These are phyloP conservation scores for Aspergillus sp. DNA, from an alignment of 2,329 filamentous ascomycete species.

Conservation along the genomic window DNA sequence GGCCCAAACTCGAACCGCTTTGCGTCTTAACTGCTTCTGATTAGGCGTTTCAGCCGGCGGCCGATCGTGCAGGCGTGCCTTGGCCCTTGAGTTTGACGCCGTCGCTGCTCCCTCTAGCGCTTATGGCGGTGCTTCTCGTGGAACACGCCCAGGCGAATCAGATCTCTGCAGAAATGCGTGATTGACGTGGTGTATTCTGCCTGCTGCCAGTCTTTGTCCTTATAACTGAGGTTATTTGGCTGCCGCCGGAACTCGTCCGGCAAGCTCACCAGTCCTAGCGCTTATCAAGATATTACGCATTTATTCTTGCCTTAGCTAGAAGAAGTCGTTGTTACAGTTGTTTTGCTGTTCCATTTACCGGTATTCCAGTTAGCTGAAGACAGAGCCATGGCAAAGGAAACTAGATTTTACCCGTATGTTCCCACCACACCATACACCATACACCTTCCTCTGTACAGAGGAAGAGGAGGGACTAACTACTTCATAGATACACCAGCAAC, in stretches of 20 bases:
- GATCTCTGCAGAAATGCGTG: neutral
- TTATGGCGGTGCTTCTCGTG: neutral
- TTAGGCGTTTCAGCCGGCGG: neutral
- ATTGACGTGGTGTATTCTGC: neutral
- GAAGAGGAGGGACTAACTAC: too few relatives aligned
- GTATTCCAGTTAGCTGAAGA: too few relatives aligned
- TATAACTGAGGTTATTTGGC: neutral
- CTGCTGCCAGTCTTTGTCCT: neutral
- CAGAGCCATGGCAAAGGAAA: neutral
- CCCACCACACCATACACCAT: neutral
- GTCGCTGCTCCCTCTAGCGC: neutral
- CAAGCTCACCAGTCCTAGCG: too few relatives aligned
- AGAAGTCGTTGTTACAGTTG: too few relatives aligned
- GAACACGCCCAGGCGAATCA: too few relatives aligned
- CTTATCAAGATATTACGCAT: too few relatives aligned
- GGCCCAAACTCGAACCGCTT: neutral
- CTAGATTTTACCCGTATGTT: neutral
- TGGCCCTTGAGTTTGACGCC: too few relatives aligned
- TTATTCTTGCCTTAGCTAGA: too few relatives aligned
- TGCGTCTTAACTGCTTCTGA: neutral
- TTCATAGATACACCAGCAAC: neutral
- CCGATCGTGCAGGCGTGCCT: neutral
- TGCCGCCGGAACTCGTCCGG: too few relatives aligned
- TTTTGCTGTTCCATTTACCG: too few relatives aligned
- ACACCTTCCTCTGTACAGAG: neutral